A percentile compares a stretch with the other conserved stretches of the same genome.
Conservation (phyloP, 257 asterid genomes). For the Prunella vulgaris region DNA sequence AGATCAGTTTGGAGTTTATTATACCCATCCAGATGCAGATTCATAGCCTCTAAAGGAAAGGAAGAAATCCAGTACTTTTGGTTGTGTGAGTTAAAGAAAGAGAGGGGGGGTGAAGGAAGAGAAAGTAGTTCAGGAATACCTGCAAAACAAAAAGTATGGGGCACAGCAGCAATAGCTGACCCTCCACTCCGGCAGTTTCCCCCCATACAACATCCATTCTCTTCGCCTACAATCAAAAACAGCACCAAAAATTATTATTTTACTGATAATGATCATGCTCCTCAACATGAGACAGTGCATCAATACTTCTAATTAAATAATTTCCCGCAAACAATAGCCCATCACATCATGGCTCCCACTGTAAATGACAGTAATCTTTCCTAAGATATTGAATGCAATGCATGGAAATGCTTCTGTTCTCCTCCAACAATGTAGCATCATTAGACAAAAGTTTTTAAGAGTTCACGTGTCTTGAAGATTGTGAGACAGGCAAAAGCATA, state of each 20-base stretch:
- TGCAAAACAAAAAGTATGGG: constrained; percentile 74
- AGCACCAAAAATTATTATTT: not conserved
- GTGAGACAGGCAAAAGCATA: not conserved
- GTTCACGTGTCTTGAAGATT: constrained; percentile 17
- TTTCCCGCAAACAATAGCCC: not conserved
- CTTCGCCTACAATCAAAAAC: constrained; percentile 54
- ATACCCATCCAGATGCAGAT: not conserved
- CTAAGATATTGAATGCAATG: not conserved
- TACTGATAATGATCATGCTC: not conserved
- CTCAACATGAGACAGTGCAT: not conserved
- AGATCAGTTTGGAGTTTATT: not conserved
- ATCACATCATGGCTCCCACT: not conserved
- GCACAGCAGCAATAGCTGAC: constrained; percentile 72
- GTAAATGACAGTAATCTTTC: not conserved
- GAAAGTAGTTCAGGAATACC: constrained; percentile 36
- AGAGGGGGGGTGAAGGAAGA: not conserved
- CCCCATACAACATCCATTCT: constrained; percentile 99
- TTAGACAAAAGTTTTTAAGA: constrained; percentile 4
- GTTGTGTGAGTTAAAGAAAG: not conserved
- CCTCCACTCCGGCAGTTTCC: constrained; percentile 97
- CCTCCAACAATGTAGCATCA: not conserved
- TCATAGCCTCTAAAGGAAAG: not conserved
- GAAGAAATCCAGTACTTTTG: not conserved
- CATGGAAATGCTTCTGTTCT: not conserved
- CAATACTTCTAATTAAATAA: not conserved